These are phyloP conservation scores for Saturnispora silvae DNA, from an alignment of 805 yeast genomes.

Conservation along the genomic window DNA sequence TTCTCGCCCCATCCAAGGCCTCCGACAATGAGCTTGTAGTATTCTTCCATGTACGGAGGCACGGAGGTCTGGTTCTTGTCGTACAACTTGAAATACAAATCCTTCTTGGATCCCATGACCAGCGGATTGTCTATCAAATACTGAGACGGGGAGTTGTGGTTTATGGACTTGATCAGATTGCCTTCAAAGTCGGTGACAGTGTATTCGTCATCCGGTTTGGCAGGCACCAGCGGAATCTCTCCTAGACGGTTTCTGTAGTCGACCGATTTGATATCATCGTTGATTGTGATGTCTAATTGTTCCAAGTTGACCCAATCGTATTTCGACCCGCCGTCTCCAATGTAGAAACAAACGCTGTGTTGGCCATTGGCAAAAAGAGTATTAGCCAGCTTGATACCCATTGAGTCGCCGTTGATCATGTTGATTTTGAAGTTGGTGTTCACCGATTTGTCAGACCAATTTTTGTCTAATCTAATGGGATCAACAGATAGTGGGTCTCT, in stretches of 20 bases:
- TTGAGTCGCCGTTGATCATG: neutral
- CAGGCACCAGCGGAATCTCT: slow-evolving; percentile 11
- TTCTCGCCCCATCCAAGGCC: slow-evolving; percentile 73
- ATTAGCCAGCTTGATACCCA: slow-evolving; percentile 15
- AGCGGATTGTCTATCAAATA: slow-evolving; percentile 36
- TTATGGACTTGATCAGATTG: slow-evolving; percentile 48
- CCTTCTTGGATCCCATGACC: slow-evolving; percentile 22
- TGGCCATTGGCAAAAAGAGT: slow-evolving; percentile 21
- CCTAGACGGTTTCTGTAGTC: slow-evolving; percentile 9
- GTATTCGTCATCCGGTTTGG: slow-evolving; percentile 19
- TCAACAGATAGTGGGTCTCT: slow-evolving; percentile 13
- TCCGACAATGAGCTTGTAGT: slow-evolving; percentile 54
- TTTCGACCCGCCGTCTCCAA: slow-evolving; percentile 8
- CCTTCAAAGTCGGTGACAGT: slow-evolving; percentile 40
- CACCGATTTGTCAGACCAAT: slow-evolving; percentile 13
- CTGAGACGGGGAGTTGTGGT: slow-evolving; percentile 46
- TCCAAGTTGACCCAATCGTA: slow-evolving; percentile 10
- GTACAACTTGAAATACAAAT: slow-evolving; percentile 17
- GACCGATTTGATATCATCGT: neutral
- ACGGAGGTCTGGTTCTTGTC: neutral
- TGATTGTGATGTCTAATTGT: slow-evolving; percentile 2
- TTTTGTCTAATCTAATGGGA: slow-evolving; percentile 14
- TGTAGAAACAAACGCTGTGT: slow-evolving; percentile 19
- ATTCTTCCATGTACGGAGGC: slow-evolving; percentile 16
- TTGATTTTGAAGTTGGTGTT: slow-evolving; percentile 8